A percentile compares a stretch with the other conserved stretches of the same genome.
These are phyloP conservation scores for Ustilago vetiveriae DNA, from an alignment of 1,284 basidiomycete species.

Conservation along the genomic window DNA sequence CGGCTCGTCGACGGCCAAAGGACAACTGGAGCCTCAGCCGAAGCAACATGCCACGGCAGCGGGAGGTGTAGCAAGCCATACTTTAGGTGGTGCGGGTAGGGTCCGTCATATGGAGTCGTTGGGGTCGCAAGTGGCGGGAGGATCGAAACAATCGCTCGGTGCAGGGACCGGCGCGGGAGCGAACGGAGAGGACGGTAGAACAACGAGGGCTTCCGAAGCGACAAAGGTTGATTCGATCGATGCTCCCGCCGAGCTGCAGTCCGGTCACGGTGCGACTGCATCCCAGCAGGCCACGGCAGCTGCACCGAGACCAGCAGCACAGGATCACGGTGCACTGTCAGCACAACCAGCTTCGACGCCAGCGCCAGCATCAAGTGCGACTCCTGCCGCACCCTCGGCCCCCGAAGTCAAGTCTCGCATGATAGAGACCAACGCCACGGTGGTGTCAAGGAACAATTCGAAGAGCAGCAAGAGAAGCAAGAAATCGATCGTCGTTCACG, in stretches of 20 bases:
- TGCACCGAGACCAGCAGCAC: neutral
- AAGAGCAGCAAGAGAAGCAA: conserved; percentile 28
- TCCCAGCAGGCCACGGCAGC: neutral
- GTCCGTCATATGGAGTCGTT: conserved; percentile 1
- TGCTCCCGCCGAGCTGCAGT: neutral
- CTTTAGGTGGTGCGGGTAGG: conserved; percentile 5
- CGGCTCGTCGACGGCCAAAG: neutral
- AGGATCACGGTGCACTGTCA: neutral
- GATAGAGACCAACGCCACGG: conserved; percentile 21
- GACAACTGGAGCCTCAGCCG: conserved; percentile 1
- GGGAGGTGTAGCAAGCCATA: conserved; percentile 1
- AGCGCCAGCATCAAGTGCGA: neutral
- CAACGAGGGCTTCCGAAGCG: conserved; percentile 21
- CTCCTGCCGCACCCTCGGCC: neutral
- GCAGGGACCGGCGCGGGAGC: neutral
- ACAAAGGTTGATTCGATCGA: conserved; percentile 29
- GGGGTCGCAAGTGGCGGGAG: neutral
- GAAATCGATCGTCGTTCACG: conserved; percentile 24
- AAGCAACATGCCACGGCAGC: neutral
- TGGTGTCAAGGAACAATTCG: conserved; percentile 34
- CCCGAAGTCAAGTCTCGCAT: conserved; percentile 11
- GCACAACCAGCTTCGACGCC: neutral
- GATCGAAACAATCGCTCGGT: conserved; percentile 3
- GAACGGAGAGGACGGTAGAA: conserved; percentile 13
- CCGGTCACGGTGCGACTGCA: neutral